Base-by-base conservation (phyloP, 257 asterid species). In the Fraxinus cuspidata region DNA sequence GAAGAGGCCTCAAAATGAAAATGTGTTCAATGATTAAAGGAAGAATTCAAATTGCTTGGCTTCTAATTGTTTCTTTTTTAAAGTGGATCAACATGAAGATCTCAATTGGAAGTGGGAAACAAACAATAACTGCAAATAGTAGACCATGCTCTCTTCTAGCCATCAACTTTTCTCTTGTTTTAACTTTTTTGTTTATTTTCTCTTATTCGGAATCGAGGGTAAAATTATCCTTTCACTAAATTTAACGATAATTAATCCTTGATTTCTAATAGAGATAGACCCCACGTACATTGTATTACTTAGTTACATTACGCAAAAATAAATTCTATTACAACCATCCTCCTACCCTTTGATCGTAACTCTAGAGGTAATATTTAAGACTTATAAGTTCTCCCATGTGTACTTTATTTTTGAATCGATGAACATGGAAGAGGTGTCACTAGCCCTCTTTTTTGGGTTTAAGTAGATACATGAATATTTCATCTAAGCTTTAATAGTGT, bases 31-130 rank as follows among this genome's bases (percentile, higher is more conserved):
- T 72, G 56, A 79, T 76, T 79, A 70, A 79, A 69, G 77, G 64
- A 73, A 40, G 44, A 68, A 73, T 73, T 68, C 71, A 66, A 74
- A 47, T 81, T 77, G 79, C 85, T 73, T 81, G 77, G 31, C 34
- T 49, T 69, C 74, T 68, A 66, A 75, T 73, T 77, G 44, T 71
- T 25, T 73, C 49, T 56, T 56, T 56, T 21, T 56, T 56, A 19
- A 56, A 21, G 66, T 56, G 28, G 66, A 60, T 60, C 67, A 21
- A 10, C 64, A 7, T 19, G 11, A 53, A 60, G 25, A 23, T 60
- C 67, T 21, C 15, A 60, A 60, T 5, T n/a, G 67, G 67, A 23
- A 23, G 15, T 60, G 67, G 29, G 67, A 60, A 60, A 60, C 67
- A 60, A 23, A 60, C 67, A 60, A 60, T 60, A 21, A 60, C 31